These are phyloP conservation scores for Tuctoria greenei DNA, from an alignment of 176 grass and related monocot species.

Conservation along the genomic window DNA sequence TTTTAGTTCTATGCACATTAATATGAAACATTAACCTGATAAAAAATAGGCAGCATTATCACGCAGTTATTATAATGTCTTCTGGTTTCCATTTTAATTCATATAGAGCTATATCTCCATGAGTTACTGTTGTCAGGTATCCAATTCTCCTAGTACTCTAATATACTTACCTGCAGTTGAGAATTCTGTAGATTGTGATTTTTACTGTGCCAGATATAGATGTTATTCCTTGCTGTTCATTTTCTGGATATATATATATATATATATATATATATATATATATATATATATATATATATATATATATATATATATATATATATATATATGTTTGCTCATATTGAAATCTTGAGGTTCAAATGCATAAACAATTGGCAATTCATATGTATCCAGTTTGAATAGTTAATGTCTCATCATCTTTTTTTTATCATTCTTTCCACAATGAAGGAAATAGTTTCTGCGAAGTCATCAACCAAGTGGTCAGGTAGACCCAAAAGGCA, in stretches of 20 bases:
- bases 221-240: not conserved
- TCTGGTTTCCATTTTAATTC: not conserved
- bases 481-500: slow-evolving; percentile 51
- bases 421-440: slow-evolving; percentile 27
- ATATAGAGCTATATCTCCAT: not conserved
- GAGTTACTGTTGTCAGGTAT: not conserved
- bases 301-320: no score
- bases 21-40: not conserved
- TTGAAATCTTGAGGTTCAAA: not conserved
- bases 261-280: no score
- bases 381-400: slow-evolving; percentile 8
- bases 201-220: not conserved
- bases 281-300: no score
- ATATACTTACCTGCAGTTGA: not conserved
- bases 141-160: not conserved
- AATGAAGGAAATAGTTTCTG: slow-evolving; percentile 63
- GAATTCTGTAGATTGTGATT: not conserved
- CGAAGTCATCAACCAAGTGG: slow-evolving; percentile 46
- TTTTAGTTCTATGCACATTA: not conserved
- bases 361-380: not conserved
- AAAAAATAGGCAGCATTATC: not conserved
- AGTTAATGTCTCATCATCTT: not conserved
- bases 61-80: not conserved
- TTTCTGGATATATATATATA: no score
- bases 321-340: no score